Base-by-base conservation (phyloP, 2,329 filamentous ascomycete species). In the Talaromyces sp. region DNA sequence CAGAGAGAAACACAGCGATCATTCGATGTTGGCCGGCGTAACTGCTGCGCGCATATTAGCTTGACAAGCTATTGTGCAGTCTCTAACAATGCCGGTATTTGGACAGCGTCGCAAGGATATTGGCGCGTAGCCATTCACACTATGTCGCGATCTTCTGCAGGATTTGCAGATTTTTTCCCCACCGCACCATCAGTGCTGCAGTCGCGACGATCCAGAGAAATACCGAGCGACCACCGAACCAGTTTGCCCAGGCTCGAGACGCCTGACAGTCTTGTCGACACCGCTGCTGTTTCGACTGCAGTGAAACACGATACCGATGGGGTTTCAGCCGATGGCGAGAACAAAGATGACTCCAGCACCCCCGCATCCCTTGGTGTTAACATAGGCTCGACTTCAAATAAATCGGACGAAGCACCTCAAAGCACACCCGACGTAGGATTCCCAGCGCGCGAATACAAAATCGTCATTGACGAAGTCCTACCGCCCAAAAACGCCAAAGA, bases 131-230 rank as follows among this genome's bases (percentile, higher is more conserved):
- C 60, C 60, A 53, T 51, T 58, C 67, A 72, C 82, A 87, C 80
- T 80, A 91, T 90, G 89, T 91, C 91, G 86, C 91, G 90, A 82
- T 85, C 88, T 75, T 83, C 84, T 77, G 88, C 89, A 81, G 88
- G 88, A 80, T 93, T 92, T 83, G 90, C 89, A 79, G 87, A 92
- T 80, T 95, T 92, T 84, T 93, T 92, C 78, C 90, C 89, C 69
- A 86, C 88, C 74, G 90, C 89, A 72, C 89, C 90, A 68, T 85
- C 85, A 70, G 86, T 85, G 66, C 75, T 83, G 60, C 77, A 79
- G 66, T 74, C 78, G 68, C 80, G 79, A 76, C 78, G 77, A 72
- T 73, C 72, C 65, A 76, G 76, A 68, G 68, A 72, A 58, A 82
- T 83, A 66, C 82, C 82, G 73, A 84, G 87, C 74, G 44, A 44